These are phyloP conservation scores for Diaporthe helianthi DNA, from an alignment of 2,329 filamentous ascomycete genomes.

Conservation along the genomic window DNA sequence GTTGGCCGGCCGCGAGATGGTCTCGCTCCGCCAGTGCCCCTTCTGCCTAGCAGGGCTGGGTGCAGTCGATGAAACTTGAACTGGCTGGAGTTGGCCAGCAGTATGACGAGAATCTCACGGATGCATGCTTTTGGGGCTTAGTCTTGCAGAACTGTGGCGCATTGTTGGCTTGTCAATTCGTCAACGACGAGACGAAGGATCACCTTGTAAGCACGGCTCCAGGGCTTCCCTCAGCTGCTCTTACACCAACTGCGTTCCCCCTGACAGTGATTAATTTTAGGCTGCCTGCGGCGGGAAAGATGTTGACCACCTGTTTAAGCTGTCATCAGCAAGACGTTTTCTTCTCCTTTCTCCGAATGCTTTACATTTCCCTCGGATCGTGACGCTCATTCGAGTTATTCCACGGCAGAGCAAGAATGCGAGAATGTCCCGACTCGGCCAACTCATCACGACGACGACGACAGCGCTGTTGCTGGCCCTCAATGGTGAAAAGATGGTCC, in stretches of 20 bases:
- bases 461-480: not conserved
- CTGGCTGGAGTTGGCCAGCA: not conserved
- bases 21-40: not conserved
- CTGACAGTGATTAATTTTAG: not conserved
- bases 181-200: slow-evolving; percentile 12
- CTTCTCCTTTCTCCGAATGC: no score
- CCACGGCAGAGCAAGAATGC: not conserved
- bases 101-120: not conserved
- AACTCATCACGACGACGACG: not conserved
- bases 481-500: not conserved
- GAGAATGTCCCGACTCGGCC: not conserved
- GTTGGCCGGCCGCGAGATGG: not conserved
- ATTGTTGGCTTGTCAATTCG: not conserved
- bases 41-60: not conserved
- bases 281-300: not conserved
- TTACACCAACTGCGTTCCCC: not conserved
- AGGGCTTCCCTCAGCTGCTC: no score
- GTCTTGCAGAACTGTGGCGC: not conserved
- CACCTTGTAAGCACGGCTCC: not conserved
- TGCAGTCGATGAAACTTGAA: not conserved
- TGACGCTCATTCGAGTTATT: no score
- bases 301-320: no score
- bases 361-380: not conserved
- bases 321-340: not conserved
- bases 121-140: not conserved